These are phyloP conservation scores for Botrytis tulipae DNA, from an alignment of 2,329 filamentous ascomycete genomes.

Conservation along the genomic window DNA sequence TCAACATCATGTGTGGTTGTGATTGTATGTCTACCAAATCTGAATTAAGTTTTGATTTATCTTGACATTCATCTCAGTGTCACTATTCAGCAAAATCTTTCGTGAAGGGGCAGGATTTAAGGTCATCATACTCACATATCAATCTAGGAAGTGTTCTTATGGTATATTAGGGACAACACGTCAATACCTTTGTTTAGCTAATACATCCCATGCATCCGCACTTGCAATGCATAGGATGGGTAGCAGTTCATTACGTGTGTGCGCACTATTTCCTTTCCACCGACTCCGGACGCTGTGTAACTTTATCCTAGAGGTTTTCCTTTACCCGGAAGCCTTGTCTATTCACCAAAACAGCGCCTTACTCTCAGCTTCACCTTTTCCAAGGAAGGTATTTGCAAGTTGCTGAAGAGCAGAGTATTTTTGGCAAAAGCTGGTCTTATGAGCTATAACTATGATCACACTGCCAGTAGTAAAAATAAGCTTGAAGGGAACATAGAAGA, in stretches of 20 bases:
- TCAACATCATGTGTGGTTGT: conserved; percentile 53
- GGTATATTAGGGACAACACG: conserved; percentile 18
- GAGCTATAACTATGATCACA: background rate
- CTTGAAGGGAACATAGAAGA: conserved; percentile 11
- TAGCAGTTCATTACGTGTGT: conserved; percentile 54
- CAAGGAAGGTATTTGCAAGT: background rate
- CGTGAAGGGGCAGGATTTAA: background rate
- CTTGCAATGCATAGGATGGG: conserved; percentile 42
- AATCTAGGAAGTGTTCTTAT: conserved; percentile 32
- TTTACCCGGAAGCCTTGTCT: conserved; percentile 39
- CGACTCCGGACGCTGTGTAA: conserved; percentile 52
- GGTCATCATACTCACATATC: background rate
- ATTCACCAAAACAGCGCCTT: conserved; percentile 29
- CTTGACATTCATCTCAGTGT: background rate
- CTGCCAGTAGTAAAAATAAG: too few species aligned
- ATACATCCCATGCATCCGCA: conserved; percentile 3
- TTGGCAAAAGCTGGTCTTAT: background rate
- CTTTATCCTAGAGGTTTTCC: conserved; percentile 60
- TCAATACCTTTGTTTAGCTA: conserved; percentile 44
- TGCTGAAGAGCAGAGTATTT: background rate
- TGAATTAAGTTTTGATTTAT: conserved; percentile 28
- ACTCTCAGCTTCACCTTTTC: conserved; percentile 40
- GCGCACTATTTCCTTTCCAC: conserved; percentile 53
- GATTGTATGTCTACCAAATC: conserved; percentile 48
- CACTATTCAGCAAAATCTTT: background rate